Base-by-base conservation (phyloP, 768 basidiomycete genomes). In the Cyathus striatus region DNA sequence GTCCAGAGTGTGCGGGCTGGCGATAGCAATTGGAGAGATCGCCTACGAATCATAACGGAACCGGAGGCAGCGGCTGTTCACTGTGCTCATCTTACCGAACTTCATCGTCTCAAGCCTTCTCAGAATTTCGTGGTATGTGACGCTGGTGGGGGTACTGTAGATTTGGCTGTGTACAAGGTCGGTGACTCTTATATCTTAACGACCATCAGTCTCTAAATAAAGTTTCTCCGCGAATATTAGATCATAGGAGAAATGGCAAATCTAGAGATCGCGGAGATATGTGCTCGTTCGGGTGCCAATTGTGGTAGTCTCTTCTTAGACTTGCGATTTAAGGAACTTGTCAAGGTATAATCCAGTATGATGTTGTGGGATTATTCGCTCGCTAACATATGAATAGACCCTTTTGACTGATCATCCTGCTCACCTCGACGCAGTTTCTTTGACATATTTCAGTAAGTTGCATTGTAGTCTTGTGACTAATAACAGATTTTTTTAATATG, bases 51-150 rank as follows among this genome's bases (percentile, higher is more conserved):
- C 51, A 91, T 93, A 58, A 90, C 87, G 63, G 76, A 79, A 45
- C 76, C 77, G 4, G 90, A 92, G 61, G 90, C 91, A 1, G 90
- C 90, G n/a, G 91, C 91, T 6, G 86, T 92, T 6, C 90, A 94
- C 47, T 91, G 89, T 46, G 88, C 86, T 2, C 79, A 85, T 46
- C 69, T 93, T 40, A 87, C 86, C 23, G 80, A 86, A 46, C 67
- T 93, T 2, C 87, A 91, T 61, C 81, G 83, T 50, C 66, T 93
- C 42, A 81, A 78, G 40, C 76, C 87, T 0, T 84, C 82, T 17
- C 89, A 93, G 55, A 89, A 81, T 49, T 93, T 93, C 57, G 82
- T 93, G 60, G 86, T 94, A n/a, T 90, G 86, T 55, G 91, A 94
- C 61, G 90, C 89, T 16, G 90, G 87, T 55, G 88, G 89, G 57